Percentiles rank a stretch among this genome's conserved stretches.
Evolutionary conservation across 805 yeast genomes (phyloP).

Genomic region (Spathaspora sp.): DNA sequence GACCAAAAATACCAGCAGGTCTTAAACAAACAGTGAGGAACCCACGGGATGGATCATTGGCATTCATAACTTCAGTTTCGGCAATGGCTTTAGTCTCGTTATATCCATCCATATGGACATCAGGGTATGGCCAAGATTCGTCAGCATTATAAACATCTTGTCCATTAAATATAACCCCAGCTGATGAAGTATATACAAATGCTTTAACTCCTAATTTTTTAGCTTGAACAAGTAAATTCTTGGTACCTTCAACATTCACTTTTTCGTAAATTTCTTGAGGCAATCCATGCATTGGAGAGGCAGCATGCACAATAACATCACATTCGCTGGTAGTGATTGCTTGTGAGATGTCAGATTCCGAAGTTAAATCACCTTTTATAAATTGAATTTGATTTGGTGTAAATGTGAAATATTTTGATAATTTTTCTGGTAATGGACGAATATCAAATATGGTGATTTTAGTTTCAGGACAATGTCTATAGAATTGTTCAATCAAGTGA

Average conservation of each 20-base stretch:
- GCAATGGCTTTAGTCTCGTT: slow-evolving; percentile 93
- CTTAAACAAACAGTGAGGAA: slow-evolving; percentile 82
- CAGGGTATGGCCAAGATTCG: slow-evolving; percentile 92
- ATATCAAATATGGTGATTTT: slow-evolving; percentile 85
- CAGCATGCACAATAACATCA: slow-evolving; percentile 85
- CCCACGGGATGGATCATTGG: slow-evolving; percentile 45
- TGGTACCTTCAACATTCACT: slow-evolving; percentile 90
- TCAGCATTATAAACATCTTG: slow-evolving; percentile 87
- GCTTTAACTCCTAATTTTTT: slow-evolving; percentile 52
- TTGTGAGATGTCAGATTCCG: slow-evolving; percentile 56
- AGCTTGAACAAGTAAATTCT: slow-evolving; percentile 65
- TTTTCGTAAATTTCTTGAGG: slow-evolving; percentile 78
- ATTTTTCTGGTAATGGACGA: slow-evolving; percentile 74
- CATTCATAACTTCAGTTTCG: slow-evolving; percentile 73
- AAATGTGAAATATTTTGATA: slow-evolving; percentile 74
- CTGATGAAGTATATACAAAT: slow-evolving; percentile 91
- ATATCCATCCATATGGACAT: slow-evolving; percentile 91
- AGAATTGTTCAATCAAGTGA: slow-evolving; percentile 84
- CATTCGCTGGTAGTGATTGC: slow-evolving; percentile 63
- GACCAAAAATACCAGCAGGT: slow-evolving; percentile 98
- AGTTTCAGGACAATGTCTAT: slow-evolving; percentile 60
- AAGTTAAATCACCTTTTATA: slow-evolving; percentile 83
- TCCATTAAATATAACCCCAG: slow-evolving; percentile 98
- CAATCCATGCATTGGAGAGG: slow-evolving; percentile 93
- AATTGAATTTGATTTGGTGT: slow-evolving; percentile 53